These are phyloP conservation scores for Danielozyma ontarioensis DNA, from an alignment of 805 yeast species.

Conservation along the genomic window DNA sequence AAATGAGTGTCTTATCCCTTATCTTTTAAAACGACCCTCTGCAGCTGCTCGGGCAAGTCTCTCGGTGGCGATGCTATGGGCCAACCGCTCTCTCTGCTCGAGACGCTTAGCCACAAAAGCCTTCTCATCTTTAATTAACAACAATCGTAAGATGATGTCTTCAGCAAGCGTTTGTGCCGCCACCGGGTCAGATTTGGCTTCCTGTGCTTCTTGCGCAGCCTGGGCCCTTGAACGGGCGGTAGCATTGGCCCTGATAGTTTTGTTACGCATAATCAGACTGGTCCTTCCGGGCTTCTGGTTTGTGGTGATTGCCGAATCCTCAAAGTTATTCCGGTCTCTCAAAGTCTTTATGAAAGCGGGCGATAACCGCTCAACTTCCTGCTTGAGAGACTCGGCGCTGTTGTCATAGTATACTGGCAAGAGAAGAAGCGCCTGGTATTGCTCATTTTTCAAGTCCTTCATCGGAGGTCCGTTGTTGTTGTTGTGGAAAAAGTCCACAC, in stretches of 20 bases:
- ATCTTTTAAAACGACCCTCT: constrained; percentile 25
- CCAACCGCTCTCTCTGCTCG: constrained; percentile 55
- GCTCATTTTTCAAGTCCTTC: constrained; percentile 53
- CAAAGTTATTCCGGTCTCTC: constrained; percentile 44
- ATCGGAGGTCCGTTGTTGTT: constrained; percentile 78
- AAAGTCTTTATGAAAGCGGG: constrained; percentile 48
- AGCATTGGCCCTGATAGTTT: constrained; percentile 70
- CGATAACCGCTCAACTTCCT: constrained; percentile 55
- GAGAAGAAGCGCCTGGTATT: constrained; percentile 59
- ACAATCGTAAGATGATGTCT: constrained; percentile 65
- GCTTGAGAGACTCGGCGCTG: constrained; percentile 39
- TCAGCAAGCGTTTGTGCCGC: constrained; percentile 46
- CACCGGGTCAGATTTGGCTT: constrained; percentile 30
- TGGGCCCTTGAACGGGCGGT: constrained; percentile 50
- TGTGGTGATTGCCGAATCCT: constrained; percentile 1
- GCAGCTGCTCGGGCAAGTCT: constrained; percentile 44
- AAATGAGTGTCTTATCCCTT: too few relatives aligned
- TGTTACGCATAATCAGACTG: constrained; percentile 41
- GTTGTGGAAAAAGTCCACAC: constrained; percentile 71
- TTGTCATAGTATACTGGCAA: constrained; percentile 64
- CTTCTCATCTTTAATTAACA: constrained; percentile 61
- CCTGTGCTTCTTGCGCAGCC: constrained; percentile 22
- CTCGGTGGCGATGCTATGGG: constrained; percentile 52
- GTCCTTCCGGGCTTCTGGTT: constrained; percentile 6
- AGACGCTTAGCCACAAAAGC: constrained; percentile 55